A percentile compares a stretch with the other conserved stretches of the same genome.
Evolutionary conservation across 2,329 filamentous ascomycete genomes (phyloP).

Genomic region (Domatiomyces catenatus): DNA sequence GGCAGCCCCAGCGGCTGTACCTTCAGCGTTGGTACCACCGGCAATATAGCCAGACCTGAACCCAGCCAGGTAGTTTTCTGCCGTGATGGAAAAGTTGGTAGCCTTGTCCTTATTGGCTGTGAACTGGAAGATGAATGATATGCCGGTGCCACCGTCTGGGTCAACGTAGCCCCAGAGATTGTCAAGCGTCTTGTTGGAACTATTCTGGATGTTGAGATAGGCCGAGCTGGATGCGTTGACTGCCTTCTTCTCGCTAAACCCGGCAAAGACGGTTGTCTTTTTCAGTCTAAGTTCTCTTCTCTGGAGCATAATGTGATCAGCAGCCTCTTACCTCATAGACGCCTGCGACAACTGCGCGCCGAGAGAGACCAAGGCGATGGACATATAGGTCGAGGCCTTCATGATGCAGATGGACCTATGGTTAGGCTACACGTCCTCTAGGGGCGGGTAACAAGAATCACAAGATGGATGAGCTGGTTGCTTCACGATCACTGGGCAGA

Average conservation of each 20-base stretch:
- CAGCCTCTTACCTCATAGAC: no score
- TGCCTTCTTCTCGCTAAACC: not conserved
- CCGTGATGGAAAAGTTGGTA: not conserved
- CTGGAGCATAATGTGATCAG: no score
- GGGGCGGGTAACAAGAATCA: no score
- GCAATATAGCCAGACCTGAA: not conserved
- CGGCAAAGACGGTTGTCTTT: not conserved
- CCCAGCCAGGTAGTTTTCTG: not conserved
- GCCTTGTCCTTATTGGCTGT: not conserved
- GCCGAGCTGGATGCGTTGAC: not conserved
- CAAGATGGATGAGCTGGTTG: no score
- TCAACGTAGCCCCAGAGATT: not conserved
- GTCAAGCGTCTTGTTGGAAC: not conserved
- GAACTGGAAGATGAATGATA: not conserved
- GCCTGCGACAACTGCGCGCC: no score
- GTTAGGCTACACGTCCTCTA: no score
- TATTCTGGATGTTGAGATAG: not conserved
- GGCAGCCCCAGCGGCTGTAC: not conserved
- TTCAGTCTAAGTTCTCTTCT: not conserved
- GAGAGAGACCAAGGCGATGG: no score
- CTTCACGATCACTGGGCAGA: no score
- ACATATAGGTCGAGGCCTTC: no score
- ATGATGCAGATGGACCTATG: no score
- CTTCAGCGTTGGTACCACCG: not conserved
- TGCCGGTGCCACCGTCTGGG: no score